Percentiles rank a stretch among this genome's conserved stretches.
Conservation (phyloP, 1,284 basidiomycete genomes). For the Pisolithus thermaeus region DNA sequence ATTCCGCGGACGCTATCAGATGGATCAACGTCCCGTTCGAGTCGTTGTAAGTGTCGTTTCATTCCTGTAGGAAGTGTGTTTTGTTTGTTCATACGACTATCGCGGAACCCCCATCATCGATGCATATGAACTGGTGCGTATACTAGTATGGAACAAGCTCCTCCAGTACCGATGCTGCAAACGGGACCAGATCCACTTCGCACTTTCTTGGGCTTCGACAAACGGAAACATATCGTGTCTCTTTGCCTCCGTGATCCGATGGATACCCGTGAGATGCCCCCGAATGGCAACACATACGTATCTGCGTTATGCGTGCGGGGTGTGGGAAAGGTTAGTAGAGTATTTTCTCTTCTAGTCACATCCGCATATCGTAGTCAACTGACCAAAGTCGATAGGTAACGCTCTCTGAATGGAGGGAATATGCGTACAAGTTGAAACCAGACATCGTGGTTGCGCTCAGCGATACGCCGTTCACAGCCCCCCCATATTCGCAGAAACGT, state of each 20-base stretch:
- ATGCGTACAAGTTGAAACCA: constrained; percentile 49
- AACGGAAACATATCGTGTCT: constrained; percentile 45
- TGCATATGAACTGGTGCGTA: neutral
- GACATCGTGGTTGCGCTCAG: constrained; percentile 68
- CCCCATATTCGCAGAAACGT: constrained; percentile 67
- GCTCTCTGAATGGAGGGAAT: constrained; percentile 47
- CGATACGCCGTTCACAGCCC: constrained; percentile 60
- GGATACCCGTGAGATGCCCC: constrained; percentile 59
- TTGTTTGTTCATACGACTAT: neutral
- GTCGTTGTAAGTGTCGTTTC: constrained; percentile 61
- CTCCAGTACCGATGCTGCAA: constrained; percentile 55
- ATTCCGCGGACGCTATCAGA: constrained; percentile 41
- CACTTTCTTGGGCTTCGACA: constrained; percentile 50
- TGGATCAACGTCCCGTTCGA: constrained; percentile 73
- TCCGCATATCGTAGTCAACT: neutral
- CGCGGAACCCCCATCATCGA: neutral
- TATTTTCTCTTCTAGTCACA: constrained; percentile 2
- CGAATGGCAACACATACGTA: constrained; percentile 56
- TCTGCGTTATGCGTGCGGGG: constrained; percentile 61
- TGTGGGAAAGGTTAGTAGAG: constrained; percentile 51
- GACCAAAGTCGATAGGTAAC: constrained; percentile 40
- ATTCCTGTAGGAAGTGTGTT: neutral
- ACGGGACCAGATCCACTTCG: constrained; percentile 48
- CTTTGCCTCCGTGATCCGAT: constrained; percentile 62
- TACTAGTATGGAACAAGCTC: constrained; percentile 55